Conservation (phyloP, 2,329 filamentous ascomycete genomes). For the Penicillium psychrosexuale region DNA sequence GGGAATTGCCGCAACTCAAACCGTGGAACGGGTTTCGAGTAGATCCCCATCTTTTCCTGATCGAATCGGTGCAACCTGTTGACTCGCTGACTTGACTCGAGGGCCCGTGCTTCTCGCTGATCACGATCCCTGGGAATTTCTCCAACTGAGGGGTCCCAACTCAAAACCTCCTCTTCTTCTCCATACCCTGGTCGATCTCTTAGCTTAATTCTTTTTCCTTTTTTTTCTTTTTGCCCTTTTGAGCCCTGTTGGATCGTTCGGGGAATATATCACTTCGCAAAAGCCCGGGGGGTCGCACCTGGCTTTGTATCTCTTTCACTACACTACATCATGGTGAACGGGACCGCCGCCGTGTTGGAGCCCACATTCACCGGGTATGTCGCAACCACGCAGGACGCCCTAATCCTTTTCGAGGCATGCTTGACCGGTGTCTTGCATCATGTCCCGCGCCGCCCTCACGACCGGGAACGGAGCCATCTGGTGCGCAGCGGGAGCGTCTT, state of each 20-base stretch:
- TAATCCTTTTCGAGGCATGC: slow-evolving; percentile 77
- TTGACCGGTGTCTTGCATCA: slow-evolving; percentile 68
- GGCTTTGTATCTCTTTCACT: slow-evolving; percentile 6
- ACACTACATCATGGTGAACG: slow-evolving; percentile 39
- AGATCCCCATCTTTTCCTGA: slow-evolving; percentile 26
- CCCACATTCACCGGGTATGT: slow-evolving; percentile 69
- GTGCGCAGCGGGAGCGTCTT: slow-evolving; percentile 84
- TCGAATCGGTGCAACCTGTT: slow-evolving; percentile 27
- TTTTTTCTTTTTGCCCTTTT: slow-evolving; percentile 12
- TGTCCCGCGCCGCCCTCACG: slow-evolving; percentile 79
- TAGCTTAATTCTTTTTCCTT: slow-evolving; percentile 22
- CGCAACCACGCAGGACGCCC: slow-evolving; percentile 68
- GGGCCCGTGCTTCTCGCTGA: slow-evolving; percentile 24
- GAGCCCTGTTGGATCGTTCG: neutral
- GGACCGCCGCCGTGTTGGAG: slow-evolving; percentile 49
- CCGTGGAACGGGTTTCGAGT: slow-evolving; percentile 22
- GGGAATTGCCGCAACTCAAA: slow-evolving; percentile 29
- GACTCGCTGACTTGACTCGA: slow-evolving; percentile 17
- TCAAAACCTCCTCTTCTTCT: slow-evolving; percentile 23
- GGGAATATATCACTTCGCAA: slow-evolving; percentile 7
- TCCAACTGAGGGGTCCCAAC: slow-evolving; percentile 22
- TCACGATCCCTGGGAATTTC: slow-evolving; percentile 23
- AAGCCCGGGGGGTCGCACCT: slow-evolving; percentile 1
- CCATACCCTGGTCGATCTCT: slow-evolving; percentile 32
- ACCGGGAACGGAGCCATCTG: slow-evolving; percentile 71